Evolutionary conservation across 495 filamentous ascomycete genomes (phyloP).

Genomic region (Pyrenula massariospora): DNA sequence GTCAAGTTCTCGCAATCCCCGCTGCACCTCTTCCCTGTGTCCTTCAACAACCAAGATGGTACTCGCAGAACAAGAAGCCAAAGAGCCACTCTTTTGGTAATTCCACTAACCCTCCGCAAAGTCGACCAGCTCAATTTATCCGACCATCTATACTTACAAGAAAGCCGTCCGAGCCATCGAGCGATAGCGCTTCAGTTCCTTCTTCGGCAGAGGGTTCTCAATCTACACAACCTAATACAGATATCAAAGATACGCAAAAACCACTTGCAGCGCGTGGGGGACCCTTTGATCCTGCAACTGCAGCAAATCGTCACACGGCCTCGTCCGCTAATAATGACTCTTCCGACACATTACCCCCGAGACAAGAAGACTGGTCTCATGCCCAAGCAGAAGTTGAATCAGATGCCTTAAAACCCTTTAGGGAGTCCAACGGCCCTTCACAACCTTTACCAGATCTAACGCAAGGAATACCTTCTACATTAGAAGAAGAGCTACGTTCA

Average conservation of each 20-base stretch:
- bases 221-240: no score
- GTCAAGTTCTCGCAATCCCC: neutral
- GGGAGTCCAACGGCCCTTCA: slow-evolving; percentile 4
- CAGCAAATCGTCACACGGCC: neutral
- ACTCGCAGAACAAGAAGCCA: neutral
- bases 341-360: neutral
- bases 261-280: neutral
- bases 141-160: neutral
- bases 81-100: neutral
- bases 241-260: neutral
- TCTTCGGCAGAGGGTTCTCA: no score
- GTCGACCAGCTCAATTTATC: neutral
- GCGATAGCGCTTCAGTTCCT: no score
- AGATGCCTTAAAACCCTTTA: neutral
- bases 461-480: slow-evolving; percentile 81
- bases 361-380: neutral
- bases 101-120: neutral
- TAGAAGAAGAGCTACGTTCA: slow-evolving; percentile 56
- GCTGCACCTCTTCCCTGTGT: neutral
- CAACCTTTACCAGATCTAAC: slow-evolving; percentile 75
- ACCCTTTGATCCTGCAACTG: neutral
- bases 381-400: neutral
- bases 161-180: neutral
- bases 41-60: neutral
- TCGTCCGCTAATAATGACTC: neutral